phyloP scores from a whole-genome alignment of 768 basidiomycete genomes.

The Phallus indusiatus region DNA sequence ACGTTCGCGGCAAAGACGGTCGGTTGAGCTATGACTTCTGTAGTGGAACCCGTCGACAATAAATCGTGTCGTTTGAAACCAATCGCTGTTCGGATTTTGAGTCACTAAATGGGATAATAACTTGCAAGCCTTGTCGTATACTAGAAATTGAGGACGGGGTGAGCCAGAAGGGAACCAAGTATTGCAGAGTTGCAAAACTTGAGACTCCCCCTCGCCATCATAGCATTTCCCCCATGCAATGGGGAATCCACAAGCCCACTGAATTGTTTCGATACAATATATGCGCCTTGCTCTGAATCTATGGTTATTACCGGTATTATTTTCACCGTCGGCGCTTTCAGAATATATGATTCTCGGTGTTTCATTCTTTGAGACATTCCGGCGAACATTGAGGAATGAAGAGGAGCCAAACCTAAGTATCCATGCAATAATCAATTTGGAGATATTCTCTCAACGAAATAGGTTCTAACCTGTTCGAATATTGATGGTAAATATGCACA shows the following conservation, averaged over 20 bases:
- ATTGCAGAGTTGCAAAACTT: slow-evolving; percentile 11
- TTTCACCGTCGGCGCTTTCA: not conserved
- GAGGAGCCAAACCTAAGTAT: no score
- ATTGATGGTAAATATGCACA: not conserved
- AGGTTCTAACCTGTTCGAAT: not conserved
- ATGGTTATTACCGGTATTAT: not conserved
- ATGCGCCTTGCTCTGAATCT: slow-evolving; percentile 11
- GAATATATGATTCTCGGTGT: not conserved
- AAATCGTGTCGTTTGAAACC: slow-evolving; percentile 19
- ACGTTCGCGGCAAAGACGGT: slow-evolving; percentile 21
- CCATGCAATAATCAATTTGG: no score
- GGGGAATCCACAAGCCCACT: slow-evolving; percentile 16
- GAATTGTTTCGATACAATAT: slow-evolving; percentile 15
- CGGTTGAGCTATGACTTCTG: slow-evolving; percentile 19
- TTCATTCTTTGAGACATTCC: not conserved
- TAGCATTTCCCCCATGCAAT: slow-evolving; percentile 17
- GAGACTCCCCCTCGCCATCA: slow-evolving; percentile 9
- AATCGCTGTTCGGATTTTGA: slow-evolving; percentile 10
- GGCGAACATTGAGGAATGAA: not conserved
- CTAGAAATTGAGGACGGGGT: slow-evolving; percentile 10
- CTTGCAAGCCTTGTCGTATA: slow-evolving; percentile 14
- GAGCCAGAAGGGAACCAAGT: slow-evolving; percentile 4
- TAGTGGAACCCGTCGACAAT: slow-evolving; percentile 28
- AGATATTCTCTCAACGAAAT: no score
- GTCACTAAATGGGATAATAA: slow-evolving; percentile 13